Evolutionary conservation across 2,329 filamentous ascomycete genomes (phyloP), one percentile per base, ranked within the genome.

Genomic region (Metarhizium anisopliae): DNA sequence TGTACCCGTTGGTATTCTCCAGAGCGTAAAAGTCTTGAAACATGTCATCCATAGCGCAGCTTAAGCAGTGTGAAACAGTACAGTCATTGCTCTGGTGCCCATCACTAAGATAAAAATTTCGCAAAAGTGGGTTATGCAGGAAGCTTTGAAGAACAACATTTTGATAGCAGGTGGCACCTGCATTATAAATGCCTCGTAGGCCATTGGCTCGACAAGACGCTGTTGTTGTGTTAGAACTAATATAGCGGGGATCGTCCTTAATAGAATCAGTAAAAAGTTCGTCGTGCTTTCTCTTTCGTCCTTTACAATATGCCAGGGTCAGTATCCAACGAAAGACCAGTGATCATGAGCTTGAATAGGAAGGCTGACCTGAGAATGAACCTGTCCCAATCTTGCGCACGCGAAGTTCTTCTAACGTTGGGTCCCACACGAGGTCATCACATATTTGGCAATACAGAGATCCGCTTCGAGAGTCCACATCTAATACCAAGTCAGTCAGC

Each of bases 111-210:
- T 96, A 97, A 71, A 90, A 97, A 63, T 93, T 92, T 58, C 90
- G 85, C 35, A 99, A 81, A 49, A 96, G 80, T 0, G 93, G 93
- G 67, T 97, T 96, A 74, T 96, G 93, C 55, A 97, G 82, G 63
- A 99, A 85, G 56, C 88, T 91, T 70, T 97, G 94, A 16, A 99
- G 78, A 51, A 97, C 91, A 35, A 96, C 93, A 64, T 94, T 95
- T 80, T 97, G 93, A 72, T 96, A 99, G 75, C 93, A 99, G 11
- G 94, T 97, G 57, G 95, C 91, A n/a, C 93, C 94, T 69, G 96
- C 93, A 67, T 97, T 99, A 72, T 95, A 96, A 58, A 99, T 87
- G 36, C 93, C 93, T 40, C 94, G 85, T 43, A 96, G 82, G 10
- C 94, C 93, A 62, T 87, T 91, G 18, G 90, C 91, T 56, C 89